phyloP scores from a whole-genome alignment of 2,329 filamentous ascomycete genomes.

The Hymenoscyphus scutula region DNA sequence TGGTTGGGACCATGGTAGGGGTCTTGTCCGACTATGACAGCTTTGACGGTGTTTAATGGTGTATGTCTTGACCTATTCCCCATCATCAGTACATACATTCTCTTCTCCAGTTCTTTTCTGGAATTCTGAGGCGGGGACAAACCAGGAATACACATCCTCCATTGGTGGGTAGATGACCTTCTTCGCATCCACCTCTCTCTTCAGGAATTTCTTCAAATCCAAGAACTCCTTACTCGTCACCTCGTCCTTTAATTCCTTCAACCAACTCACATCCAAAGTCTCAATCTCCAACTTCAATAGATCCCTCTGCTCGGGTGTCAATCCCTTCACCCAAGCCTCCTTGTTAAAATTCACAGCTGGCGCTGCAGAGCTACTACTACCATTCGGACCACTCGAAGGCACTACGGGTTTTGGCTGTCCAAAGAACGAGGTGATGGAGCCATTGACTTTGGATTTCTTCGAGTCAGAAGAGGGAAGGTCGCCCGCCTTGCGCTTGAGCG shows the following conservation, averaged over 20 bases:
- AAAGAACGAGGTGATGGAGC: constrained; percentile 89
- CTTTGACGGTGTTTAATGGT: constrained; percentile 82
- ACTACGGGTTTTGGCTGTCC: constrained; percentile 49
- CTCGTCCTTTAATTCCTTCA: constrained; percentile 85
- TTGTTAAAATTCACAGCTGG: constrained; percentile 70
- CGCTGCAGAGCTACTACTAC: constrained; percentile 20
- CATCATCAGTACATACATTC: not conserved
- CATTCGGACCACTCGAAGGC: constrained; percentile 41
- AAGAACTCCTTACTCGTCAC: constrained; percentile 77
- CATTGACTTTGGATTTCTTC: constrained; percentile 73
- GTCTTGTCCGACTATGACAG: constrained; percentile 92
- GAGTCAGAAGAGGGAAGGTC: constrained; percentile 43
- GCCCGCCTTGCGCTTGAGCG: constrained; percentile 64
- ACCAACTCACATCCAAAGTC: constrained; percentile 88
- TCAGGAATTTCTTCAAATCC: constrained; percentile 81
- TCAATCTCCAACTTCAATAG: constrained; percentile 87
- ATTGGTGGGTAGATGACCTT: constrained; percentile 84
- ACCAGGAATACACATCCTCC: constrained; percentile 95
- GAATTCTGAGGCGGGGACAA: constrained; percentile 33
- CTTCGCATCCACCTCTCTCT: constrained; percentile 68
- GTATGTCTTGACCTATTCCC: constrained; percentile 81
- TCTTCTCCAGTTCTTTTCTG: constrained; percentile 10
- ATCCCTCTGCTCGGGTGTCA: constrained; percentile 78
- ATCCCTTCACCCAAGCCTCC: constrained; percentile 77
- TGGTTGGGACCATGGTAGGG: constrained; percentile 96